Evolutionary conservation across 2,329 filamentous ascomycete genomes (phyloP).

Genomic region (Aspergillus nomiae): DNA sequence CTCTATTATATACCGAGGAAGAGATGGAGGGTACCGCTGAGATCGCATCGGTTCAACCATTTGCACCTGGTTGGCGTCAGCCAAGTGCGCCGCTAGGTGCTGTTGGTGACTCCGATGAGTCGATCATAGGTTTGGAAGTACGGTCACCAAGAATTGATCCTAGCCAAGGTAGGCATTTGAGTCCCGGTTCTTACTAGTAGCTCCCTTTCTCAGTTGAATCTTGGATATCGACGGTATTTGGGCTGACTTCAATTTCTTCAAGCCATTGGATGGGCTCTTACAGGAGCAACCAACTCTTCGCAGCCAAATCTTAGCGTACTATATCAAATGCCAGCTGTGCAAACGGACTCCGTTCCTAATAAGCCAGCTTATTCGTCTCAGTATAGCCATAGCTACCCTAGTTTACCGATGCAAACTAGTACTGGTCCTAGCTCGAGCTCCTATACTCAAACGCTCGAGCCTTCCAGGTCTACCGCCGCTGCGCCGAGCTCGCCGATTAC

Average conservation of each 20-base stretch:
- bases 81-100: conserved; percentile 34
- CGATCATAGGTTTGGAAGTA: conserved; percentile 28
- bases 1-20: conserved; percentile 64
- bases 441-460: conserved; percentile 36
- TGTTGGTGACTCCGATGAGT: conserved; percentile 24
- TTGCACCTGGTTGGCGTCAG: conserved; percentile 55
- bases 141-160: conserved; percentile 53
- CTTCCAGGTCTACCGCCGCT: conserved; percentile 27
- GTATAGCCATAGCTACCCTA: conserved; percentile 32
- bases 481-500: conserved; percentile 22
- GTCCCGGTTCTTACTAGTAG: background rate
- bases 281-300: conserved; percentile 81
- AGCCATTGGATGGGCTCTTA: conserved; percentile 83
- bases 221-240: conserved; percentile 5
- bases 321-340: conserved; percentile 62
- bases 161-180: conserved; percentile 49
- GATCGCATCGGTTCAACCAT: conserved; percentile 52
- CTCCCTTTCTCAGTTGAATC: background rate
- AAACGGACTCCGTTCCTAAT: conserved; percentile 25
- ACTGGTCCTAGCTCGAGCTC: conserved; percentile 21
- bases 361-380: conserved; percentile 33
- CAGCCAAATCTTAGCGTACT: conserved; percentile 81
- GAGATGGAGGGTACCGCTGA: conserved; percentile 74
- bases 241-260: conserved; percentile 47
- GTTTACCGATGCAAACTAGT: conserved; percentile 25